Percentiles rank a stretch among this genome's conserved stretches.
These are phyloP conservation scores for Fusarium acutatum DNA, from an alignment of 2,329 filamentous ascomycete genomes.

Conservation along the genomic window DNA sequence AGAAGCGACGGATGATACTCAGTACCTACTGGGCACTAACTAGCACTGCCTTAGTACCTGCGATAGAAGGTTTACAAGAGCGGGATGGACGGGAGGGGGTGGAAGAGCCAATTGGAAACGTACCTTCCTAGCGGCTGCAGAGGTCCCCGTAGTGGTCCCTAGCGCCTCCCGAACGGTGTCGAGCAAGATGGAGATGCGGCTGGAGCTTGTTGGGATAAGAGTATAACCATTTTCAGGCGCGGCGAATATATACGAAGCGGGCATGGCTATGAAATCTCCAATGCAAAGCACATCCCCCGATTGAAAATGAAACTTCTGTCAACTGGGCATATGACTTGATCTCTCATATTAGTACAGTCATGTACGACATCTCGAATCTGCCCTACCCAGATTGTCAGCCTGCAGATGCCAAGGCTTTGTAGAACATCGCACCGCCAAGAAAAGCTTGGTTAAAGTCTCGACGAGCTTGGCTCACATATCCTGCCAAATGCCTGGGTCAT, in stretches of 20 bases:
- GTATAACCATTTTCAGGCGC: background rate
- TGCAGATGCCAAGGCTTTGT: conserved; percentile 40
- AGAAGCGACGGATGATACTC: conserved; percentile 12
- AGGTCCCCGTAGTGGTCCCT: conserved; percentile 10
- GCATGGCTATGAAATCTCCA: background rate
- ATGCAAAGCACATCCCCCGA: background rate
- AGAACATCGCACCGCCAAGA: conserved; percentile 41
- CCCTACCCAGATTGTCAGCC: conserved; percentile 21
- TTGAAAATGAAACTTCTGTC: background rate
- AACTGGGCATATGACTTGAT: background rate
- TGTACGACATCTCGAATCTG: conserved; percentile 16
- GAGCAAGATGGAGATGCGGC: background rate
- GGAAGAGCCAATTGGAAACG: conserved; percentile 16
- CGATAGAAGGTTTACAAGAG: conserved; percentile 29
- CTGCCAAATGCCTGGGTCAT: conserved; percentile 16
- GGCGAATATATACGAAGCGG: background rate
- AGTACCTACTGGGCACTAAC: background rate
- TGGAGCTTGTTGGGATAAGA: background rate
- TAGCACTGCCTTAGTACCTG: conserved; percentile 10
- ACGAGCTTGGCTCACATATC: conserved; percentile 36
- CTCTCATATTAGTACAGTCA: background rate
- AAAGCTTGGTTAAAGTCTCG: conserved; percentile 42
- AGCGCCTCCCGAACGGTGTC: conserved; percentile 3
- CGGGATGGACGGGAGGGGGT: conserved; percentile 25
- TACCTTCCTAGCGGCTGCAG: conserved; percentile 28